Conservation (phyloP, 2,329 filamentous ascomycete genomes). For the Claviceps cyperi region DNA sequence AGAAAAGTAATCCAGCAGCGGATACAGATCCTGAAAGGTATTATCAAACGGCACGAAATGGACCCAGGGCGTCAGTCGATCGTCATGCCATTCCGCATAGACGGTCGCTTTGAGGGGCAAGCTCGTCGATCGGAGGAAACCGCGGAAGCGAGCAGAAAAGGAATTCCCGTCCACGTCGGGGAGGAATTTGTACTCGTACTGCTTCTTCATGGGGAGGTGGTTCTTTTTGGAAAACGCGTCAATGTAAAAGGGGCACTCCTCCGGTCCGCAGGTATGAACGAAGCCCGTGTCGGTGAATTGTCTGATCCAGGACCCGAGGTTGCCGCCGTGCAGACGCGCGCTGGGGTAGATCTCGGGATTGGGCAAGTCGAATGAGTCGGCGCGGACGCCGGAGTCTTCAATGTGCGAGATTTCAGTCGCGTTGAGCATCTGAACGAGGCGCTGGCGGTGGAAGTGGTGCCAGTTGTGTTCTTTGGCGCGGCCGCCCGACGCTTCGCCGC, state of each 20-base stretch:
- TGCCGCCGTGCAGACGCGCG: slow-evolving; percentile 16
- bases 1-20: slow-evolving; percentile 51
- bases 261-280: slow-evolving; percentile 23
- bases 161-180: slow-evolving; percentile 59
- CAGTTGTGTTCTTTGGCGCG: slow-evolving; percentile 40
- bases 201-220: slow-evolving; percentile 28
- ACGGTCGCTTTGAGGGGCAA: slow-evolving; percentile 58
- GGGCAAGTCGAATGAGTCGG: slow-evolving; percentile 36
- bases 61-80: slow-evolving; percentile 51
- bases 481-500: slow-evolving; percentile 50
- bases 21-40: slow-evolving; percentile 50
- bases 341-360: slow-evolving; percentile 26
- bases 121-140: slow-evolving; percentile 48
- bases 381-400: slow-evolving; percentile 25
- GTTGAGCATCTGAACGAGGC: slow-evolving; percentile 56
- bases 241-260: slow-evolving; percentile 25
- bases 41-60: slow-evolving; percentile 63
- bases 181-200: slow-evolving; percentile 48
- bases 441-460: slow-evolving; percentile 56
- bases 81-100: slow-evolving; percentile 64
- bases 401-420: slow-evolving; percentile 37
- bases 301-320: slow-evolving; percentile 27
- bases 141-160: slow-evolving; percentile 47
- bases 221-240: slow-evolving; percentile 20
- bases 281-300: slow-evolving; percentile 30